Evolutionary conservation across 2,329 filamentous ascomycete genomes (phyloP), one percentile per base, ranked within the genome.

Genomic region (Claviceps fusiformis): DNA sequence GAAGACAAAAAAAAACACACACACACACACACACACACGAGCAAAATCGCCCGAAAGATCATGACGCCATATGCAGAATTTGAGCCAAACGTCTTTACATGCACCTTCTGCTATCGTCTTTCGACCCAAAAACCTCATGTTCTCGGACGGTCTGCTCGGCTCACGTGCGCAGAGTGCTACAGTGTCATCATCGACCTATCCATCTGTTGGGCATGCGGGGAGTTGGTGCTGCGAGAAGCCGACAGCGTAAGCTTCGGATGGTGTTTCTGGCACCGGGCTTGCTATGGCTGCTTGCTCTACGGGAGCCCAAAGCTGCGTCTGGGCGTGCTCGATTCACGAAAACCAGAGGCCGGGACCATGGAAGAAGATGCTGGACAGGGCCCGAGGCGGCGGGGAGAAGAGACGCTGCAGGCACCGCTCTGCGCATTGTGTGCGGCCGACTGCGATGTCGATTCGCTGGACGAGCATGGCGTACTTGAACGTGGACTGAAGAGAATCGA

Each of bases 211-310:
- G 77, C 75, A 31, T 82, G 79, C 59, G 77, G 78, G 24, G 77
- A 80, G 63, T 64, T 78, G 47, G 71, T 82, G 13, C 71, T 73
- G 41, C 74, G 78, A 31, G 75, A 71, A 0, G 73, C 78, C 29
- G 78, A 81, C 56, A 77, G 75, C 58, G 75, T 81, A 45, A 80
- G 77, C 59, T 69, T 81, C n/a, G 78, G 78, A 0, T 81, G 75
- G 78, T 80, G 77, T 61, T 82, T 82, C 62, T 82, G 78, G 79
- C 79, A 82, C 61, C 69, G 71, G 44, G 69, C 65, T 0, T 82
- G 77, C 62, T 82, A 79, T 63, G 77, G 78, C 17, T 82, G 78
- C 62, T 62, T 82, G 57, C 65, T 81, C 44, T 81, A 70, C 56
- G 75, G 77, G 19, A 72, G 65, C 55, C 69, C 66, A 57, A 59